phyloP scores from a whole-genome alignment of 2,329 filamentous ascomycete species.

The Hypomyces rosellus region DNA sequence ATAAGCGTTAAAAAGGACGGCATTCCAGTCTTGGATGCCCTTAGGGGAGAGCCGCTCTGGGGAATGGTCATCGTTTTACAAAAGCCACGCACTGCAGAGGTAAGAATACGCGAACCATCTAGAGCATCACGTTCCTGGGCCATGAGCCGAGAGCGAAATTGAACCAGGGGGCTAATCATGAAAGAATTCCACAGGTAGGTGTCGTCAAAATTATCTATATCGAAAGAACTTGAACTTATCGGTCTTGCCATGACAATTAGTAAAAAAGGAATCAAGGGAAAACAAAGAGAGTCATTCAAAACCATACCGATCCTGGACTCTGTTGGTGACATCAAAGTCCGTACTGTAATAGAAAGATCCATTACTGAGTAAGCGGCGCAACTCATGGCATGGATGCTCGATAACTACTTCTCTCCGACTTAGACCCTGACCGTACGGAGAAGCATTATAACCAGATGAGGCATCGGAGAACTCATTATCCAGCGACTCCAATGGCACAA shows the following conservation, averaged over 20 bases:
- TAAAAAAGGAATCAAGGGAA: conserved; percentile 4
- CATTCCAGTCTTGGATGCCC: conserved; percentile 58
- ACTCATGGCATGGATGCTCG: conserved; percentile 82
- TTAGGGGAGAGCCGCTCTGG: conserved; percentile 64
- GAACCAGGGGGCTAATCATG: conserved; percentile 89
- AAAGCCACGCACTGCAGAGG: conserved; percentile 90
- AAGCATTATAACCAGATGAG: conserved; percentile 39
- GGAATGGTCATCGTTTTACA: conserved; percentile 82
- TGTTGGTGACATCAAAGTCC: conserved; percentile 94
- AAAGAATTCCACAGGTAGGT: conserved; percentile 97
- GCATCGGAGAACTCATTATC: conserved; percentile 44
- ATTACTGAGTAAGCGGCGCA: conserved; percentile 88
- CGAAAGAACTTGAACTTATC: conserved; percentile 70
- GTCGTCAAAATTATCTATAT: conserved; percentile 88
- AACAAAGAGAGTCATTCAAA: background rate
- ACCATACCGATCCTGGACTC: conserved; percentile 74
- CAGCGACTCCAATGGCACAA: conserved; percentile 50
- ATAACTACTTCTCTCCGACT: conserved; percentile 63
- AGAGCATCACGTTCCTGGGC: conserved; percentile 68
- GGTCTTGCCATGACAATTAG: conserved; percentile 43
- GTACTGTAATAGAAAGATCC: conserved; percentile 97
- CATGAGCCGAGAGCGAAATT: conserved; percentile 78
- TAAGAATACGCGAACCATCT: conserved; percentile 83
- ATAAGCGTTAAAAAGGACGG: conserved; percentile 85
- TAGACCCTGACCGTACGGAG: conserved; percentile 34